phyloP scores from a whole-genome alignment of 139 green algal species.

The Diplosphaera chodatii region DNA sequence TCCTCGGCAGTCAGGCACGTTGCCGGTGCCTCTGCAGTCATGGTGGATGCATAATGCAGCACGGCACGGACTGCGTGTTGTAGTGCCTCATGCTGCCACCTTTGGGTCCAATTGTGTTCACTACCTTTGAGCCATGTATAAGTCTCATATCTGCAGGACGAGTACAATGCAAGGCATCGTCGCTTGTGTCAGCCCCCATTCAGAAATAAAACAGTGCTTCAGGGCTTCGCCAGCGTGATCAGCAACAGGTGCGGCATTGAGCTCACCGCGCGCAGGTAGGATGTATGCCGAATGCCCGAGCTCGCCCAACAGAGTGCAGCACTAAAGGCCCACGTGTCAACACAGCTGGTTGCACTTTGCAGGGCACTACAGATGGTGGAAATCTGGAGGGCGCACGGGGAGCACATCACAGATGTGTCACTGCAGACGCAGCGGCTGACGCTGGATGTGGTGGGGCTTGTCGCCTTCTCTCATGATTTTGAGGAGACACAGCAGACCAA shows the following conservation, averaged over 20 bases:
- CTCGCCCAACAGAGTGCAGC: too few relatives aligned
- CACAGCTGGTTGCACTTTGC: too few relatives aligned
- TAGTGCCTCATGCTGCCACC: too few relatives aligned
- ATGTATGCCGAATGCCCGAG: too few relatives aligned
- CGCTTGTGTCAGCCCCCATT: slow-evolving; percentile 62
- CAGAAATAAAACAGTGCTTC: slow-evolving; percentile 34
- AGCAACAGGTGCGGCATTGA: slow-evolving; percentile 37
- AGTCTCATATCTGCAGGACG: slow-evolving; percentile 23
- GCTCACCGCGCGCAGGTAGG: too few relatives aligned
- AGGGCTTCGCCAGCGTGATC: slow-evolving; percentile 42
- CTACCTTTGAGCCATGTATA: too few relatives aligned
- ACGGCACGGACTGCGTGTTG: too few relatives aligned
- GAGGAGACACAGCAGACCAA: slow-evolving; percentile 8
- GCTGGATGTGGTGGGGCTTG: slow-evolving; percentile 59
- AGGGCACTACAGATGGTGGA: slow-evolving; percentile 32
- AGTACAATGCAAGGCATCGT: slow-evolving; percentile 65
- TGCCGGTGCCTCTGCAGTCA: too few relatives aligned
- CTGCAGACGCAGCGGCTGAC: slow-evolving; percentile 60
- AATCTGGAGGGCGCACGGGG: slow-evolving; percentile 16
- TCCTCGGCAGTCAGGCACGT: slow-evolving; percentile 33
- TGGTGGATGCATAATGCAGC: too few relatives aligned
- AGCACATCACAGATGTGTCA: slow-evolving; percentile 43
- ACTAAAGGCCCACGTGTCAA: too few relatives aligned
- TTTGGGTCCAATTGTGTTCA: too few relatives aligned
- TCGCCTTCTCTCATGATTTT: slow-evolving; percentile 67